phyloP scores from a whole-genome alignment of 495 filamentous ascomycete species.

The Apiosordaria backusii region DNA sequence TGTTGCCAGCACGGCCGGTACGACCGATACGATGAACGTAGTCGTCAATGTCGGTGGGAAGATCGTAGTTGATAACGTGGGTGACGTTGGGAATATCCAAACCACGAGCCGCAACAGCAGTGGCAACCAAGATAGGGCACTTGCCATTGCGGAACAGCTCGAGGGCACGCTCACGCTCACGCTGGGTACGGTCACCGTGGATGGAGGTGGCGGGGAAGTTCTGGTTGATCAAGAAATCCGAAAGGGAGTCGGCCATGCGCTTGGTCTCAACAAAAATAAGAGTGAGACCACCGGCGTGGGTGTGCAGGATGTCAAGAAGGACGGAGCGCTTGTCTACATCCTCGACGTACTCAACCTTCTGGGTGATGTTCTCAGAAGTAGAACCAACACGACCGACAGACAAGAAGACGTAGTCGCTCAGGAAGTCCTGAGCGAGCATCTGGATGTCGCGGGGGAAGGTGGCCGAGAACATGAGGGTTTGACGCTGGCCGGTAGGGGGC shows the following conservation, averaged over 20 bases:
- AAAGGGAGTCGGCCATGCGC: constrained; percentile 97
- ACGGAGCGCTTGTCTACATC: constrained; percentile 97
- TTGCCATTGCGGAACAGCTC: constrained; percentile 95
- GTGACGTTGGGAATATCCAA: constrained; percentile 98
- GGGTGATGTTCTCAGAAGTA: constrained; percentile 99
- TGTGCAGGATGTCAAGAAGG: constrained; percentile 94
- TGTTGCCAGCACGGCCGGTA: constrained; percentile 99
- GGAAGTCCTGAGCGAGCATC: constrained; percentile 95
- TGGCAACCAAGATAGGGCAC: constrained; percentile 94
- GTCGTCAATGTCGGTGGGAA: constrained; percentile 98
- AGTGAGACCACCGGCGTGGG: constrained; percentile 84
- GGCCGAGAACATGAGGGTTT: constrained; percentile 99
- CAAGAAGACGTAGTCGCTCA: constrained; percentile 97
- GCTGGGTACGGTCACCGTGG: constrained; percentile 96
- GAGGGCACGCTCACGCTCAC: constrained; percentile 95
- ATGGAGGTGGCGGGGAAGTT: constrained; percentile 98
- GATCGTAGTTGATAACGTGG: constrained; percentile 98
- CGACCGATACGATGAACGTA: constrained; percentile 99
- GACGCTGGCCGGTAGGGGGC: constrained; percentile 77
- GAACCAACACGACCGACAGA: constrained; percentile 98
- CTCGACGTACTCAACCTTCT: constrained; percentile 97
- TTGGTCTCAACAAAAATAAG: constrained; percentile 99
- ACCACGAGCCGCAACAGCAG: constrained; percentile 91
- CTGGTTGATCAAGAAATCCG: constrained; percentile 96
- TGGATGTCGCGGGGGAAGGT: constrained; percentile 99